A percentile compares a stretch with the other conserved stretches of the same genome.
phyloP scores from a whole-genome alignment of 78 protist species.

The Protostelium mycophagum region DNA sequence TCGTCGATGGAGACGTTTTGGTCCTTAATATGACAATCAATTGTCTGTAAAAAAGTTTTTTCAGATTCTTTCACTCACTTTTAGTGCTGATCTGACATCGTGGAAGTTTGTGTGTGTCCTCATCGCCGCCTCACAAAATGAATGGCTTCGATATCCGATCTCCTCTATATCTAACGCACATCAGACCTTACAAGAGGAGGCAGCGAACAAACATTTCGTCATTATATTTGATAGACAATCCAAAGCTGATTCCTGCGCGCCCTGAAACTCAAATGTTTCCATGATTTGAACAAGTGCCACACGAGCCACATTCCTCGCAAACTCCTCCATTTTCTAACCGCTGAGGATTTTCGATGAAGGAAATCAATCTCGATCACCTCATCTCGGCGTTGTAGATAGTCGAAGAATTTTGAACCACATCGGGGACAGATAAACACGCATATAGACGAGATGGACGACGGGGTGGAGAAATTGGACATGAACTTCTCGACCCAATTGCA shows the following conservation, averaged over 20 bases:
- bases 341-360: no score
- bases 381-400: no score
- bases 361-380: no score
- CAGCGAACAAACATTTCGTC: background rate
- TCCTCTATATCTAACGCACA: background rate
- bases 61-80: background rate
- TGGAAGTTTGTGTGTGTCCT: background rate
- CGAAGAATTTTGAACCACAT: no score
- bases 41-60: background rate
- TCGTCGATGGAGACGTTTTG: background rate
- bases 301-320: background rate
- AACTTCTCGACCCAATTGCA: conserved; percentile 19
- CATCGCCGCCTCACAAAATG: background rate
- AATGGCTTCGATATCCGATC: background rate
- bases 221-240: background rate
- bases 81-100: background rate
- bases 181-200: background rate
- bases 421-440: no score
- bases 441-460: no score
- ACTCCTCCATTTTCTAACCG: background rate
- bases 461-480: background rate
- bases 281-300: background rate
- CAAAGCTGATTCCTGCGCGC: background rate
- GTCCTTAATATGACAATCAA: background rate
- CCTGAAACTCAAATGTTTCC: background rate